Evolutionary conservation across 2,329 filamentous ascomycete species (phyloP).

Genomic region (Ophiostoma ips): DNA sequence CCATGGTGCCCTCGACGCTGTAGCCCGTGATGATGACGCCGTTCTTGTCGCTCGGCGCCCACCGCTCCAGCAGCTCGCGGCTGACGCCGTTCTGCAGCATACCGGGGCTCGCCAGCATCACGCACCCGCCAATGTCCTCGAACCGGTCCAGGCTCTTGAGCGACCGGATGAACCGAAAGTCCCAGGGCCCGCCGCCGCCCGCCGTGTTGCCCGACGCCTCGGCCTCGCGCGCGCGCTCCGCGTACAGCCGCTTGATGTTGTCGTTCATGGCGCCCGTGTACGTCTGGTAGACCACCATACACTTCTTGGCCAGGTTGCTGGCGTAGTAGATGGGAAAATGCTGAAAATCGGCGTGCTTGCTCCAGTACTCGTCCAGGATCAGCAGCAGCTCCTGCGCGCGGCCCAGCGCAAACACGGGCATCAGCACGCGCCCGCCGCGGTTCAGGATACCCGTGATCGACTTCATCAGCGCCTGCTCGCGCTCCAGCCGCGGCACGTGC

Average conservation of each 20-base stretch:
- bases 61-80: slow-evolving; percentile 80
- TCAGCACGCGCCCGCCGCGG: slow-evolving; percentile 77
- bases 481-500: slow-evolving; percentile 77
- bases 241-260: slow-evolving; percentile 92
- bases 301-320: slow-evolving; percentile 84
- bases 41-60: slow-evolving; percentile 93
- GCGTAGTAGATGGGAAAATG: slow-evolving; percentile 95
- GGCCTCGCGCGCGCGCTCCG: slow-evolving; percentile 80
- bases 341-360: slow-evolving; percentile 73
- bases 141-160: slow-evolving; percentile 89
- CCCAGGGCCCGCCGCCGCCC: slow-evolving; percentile 80
- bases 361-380: slow-evolving; percentile 96
- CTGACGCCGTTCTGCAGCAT: slow-evolving; percentile 97
- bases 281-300: slow-evolving; percentile 97
- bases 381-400: slow-evolving; percentile 86
- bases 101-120: slow-evolving; percentile 94
- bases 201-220: slow-evolving; percentile 63
- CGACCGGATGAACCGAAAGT: slow-evolving; percentile 87
- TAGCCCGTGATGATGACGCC: slow-evolving; percentile 98
- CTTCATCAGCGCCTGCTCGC: slow-evolving; percentile 90
- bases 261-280: slow-evolving; percentile 99
- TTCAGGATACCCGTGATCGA: slow-evolving; percentile 84
- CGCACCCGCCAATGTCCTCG: slow-evolving; percentile 86
- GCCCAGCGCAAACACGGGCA: slow-evolving; percentile 91
- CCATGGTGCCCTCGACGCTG: slow-evolving; percentile 97